Conservation (phyloP, 2,329 filamentous ascomycete genomes). For the Alternaria ventricosa region DNA sequence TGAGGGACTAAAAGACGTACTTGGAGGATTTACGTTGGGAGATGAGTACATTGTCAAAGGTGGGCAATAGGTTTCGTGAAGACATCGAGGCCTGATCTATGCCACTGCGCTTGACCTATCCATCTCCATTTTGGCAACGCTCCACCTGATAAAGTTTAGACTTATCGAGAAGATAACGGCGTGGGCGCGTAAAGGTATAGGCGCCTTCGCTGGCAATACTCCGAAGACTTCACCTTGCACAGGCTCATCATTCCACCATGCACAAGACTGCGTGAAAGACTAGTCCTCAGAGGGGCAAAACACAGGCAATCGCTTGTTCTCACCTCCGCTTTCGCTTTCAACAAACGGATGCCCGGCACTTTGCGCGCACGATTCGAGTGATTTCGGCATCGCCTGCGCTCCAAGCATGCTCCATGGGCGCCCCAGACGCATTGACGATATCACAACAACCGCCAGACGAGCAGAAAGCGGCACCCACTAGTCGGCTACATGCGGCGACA, state of each 20-base stretch:
- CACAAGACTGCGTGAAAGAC: neutral
- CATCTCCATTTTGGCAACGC: neutral
- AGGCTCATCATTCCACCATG: neutral
- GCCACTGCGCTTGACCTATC: neutral
- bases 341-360: neutral
- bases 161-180: neutral
- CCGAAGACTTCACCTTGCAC: neutral
- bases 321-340: neutral
- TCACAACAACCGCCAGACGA: neutral
- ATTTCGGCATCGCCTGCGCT: neutral
- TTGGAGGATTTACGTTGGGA: conserved; percentile 45
- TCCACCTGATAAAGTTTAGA: neutral
- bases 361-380: neutral
- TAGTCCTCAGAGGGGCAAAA: neutral
- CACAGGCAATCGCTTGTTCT: neutral
- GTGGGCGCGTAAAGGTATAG: neutral
- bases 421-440: neutral
- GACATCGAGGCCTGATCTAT: neutral
- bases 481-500: neutral
- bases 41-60: conserved; percentile 36
- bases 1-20: conserved; percentile 45
- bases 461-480: neutral
- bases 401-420: neutral
- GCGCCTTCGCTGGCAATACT: neutral
- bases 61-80: neutral